Base-by-base conservation (phyloP, 352 stramenopile genomes). In the Elongisporangium senticosum region DNA sequence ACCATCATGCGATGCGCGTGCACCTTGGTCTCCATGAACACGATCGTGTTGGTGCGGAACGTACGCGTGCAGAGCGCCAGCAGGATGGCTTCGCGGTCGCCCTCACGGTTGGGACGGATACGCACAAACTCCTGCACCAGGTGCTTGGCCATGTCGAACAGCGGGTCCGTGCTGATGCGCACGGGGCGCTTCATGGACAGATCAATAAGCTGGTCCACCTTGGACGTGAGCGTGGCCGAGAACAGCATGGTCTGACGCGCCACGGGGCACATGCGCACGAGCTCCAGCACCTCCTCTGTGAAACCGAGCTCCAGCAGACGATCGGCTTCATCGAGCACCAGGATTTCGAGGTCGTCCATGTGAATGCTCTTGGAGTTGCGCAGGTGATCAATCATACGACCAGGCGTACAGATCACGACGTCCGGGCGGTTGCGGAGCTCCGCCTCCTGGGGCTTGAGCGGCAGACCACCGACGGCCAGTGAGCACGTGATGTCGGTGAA, bases 1-100 rank as follows among this genome's bases (percentile, higher is more conserved):
- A 99, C 98, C 84, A 98, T 98, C 75, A 99, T 94, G 26, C 96
- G 83, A 71, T 99, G 97, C 20, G 96, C 97, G 48, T 95, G 83
- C 20, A 83, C 71, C 75, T 99, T 99, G 7, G 94, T 99, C 76
- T 99, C 95, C 85, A 98, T 99, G 68, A 99, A 99, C 20, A 99
- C 93, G 71, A 99, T 99, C 57, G 92, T 96, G 65, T 96, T 93
- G 22, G 79, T 80, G 48, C 79, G 93, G 77, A 99, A 99, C 20
- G 95, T 98, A 56, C 97, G 87, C 39, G 89, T 98, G 20, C 97
- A 88, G 20, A 99, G 74, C 48, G 95, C 89, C n/a, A 99, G 59
- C 19, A 99, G 63, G 74, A 98, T 98, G 0, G 90, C 92, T 65
- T 99, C 96, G 17, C 94, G 90, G 62, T 98, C 96, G 21, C 96